Percentiles rank a stretch among this genome's conserved stretches.
These are phyloP conservation scores for Boletellus ananas DNA, from an alignment of 768 basidiomycete genomes.

Conservation along the genomic window DNA sequence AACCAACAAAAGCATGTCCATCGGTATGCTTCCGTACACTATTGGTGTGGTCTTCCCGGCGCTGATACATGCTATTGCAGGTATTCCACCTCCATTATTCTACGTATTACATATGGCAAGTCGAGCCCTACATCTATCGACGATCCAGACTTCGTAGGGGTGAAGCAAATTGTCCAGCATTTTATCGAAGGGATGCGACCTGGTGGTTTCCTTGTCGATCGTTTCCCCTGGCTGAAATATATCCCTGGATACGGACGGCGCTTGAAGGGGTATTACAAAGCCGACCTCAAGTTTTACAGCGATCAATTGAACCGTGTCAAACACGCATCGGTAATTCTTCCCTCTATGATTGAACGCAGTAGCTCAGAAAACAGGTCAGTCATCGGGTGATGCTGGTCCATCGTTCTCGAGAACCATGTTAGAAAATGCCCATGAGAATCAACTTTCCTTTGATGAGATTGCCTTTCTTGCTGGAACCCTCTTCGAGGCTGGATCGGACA, in stretches of 20 bases:
- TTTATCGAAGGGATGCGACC: conserved; percentile 31
- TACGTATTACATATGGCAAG: conserved; percentile 28
- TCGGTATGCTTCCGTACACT: conserved; percentile 39
- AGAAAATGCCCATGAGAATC: conserved; percentile 45
- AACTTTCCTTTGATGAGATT: conserved; percentile 49
- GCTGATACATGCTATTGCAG: conserved; percentile 13
- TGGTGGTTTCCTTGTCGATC: conserved; percentile 35
- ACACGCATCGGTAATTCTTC: conserved; percentile 36
- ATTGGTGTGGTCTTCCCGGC: background rate
- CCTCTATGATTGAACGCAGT: background rate
- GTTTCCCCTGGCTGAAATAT: conserved; percentile 35
- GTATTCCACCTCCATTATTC: conserved; percentile 22
- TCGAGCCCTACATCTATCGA: conserved; percentile 13
- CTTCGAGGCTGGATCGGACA: conserved; percentile 61
- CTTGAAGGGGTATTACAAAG: conserved; percentile 46
- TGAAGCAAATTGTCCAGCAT: conserved; percentile 19
- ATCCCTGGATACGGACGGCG: conserved; percentile 58
- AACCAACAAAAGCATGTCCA: conserved; percentile 40
- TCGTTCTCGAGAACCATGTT: conserved; percentile 54
- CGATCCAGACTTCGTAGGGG: conserved; percentile 22
- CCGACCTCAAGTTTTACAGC: conserved; percentile 51
- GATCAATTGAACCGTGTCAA: conserved; percentile 44
- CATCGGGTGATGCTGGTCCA: conserved; percentile 2
- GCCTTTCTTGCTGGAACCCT: conserved; percentile 57
- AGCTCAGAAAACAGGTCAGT: conserved; percentile 3